Conservation (phyloP, 768 basidiomycete genomes). For the Mycena polygramma region DNA sequence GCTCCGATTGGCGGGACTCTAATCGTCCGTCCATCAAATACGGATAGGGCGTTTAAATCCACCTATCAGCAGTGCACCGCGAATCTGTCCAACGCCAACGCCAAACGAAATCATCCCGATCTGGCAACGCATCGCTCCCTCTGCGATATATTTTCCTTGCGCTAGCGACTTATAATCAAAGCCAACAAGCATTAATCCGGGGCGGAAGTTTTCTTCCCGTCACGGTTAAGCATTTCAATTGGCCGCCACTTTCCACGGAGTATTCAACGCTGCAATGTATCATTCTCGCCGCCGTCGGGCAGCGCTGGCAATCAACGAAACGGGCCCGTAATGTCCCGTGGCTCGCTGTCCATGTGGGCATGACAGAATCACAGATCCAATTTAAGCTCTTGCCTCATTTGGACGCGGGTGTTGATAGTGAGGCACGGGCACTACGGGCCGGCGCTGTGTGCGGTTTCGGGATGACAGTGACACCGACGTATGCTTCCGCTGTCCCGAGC, state of each 20-base stretch:
- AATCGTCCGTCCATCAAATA: slow-evolving; percentile 10
- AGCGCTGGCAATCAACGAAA: background rate
- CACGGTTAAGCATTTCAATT: background rate
- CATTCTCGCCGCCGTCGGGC: background rate
- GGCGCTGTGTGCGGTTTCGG: slow-evolving; percentile 22
- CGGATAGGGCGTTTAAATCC: slow-evolving; percentile 5
- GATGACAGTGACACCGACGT: slow-evolving; percentile 25
- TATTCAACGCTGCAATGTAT: background rate
- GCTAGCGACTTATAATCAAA: background rate
- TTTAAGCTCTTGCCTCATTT: slow-evolving; percentile 5
- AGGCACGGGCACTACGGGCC: background rate
- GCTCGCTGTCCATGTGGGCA: slow-evolving; percentile 1
- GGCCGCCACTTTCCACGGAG: background rate
- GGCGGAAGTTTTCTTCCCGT: background rate
- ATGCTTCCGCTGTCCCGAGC: background rate
- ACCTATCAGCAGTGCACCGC: slow-evolving; percentile 8
- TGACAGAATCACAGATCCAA: slow-evolving; percentile 23
- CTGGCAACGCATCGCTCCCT: background rate
- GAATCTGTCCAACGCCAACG: slow-evolving; percentile 9
- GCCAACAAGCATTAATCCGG: background rate
- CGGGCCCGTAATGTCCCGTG: background rate
- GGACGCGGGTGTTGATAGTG: slow-evolving; percentile 19
- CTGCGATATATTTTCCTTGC: background rate
- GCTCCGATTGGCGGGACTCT: too few relatives aligned
- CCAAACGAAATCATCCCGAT: background rate